Base-by-base conservation (phyloP, 805 yeast species). In the Lipomyces chichibuensis region DNA sequence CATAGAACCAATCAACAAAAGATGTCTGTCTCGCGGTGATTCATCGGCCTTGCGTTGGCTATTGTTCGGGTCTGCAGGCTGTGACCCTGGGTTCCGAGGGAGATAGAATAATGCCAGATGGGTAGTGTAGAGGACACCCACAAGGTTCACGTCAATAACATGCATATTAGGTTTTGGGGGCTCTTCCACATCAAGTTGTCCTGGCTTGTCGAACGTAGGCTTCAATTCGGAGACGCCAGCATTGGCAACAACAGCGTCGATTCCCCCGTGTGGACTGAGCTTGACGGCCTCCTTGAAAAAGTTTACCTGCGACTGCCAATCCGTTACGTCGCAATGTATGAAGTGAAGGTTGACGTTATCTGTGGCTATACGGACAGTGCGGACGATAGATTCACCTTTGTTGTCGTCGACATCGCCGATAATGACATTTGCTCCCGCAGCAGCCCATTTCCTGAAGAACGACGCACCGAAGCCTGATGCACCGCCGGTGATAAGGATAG, bases 201-300 rank as follows among this genome's bases (percentile, higher is more conserved):
- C 32, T 3, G 54, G 62, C 32, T 33, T 56, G 7, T 59, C 56
- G 60, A 55, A 64, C 13, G 52, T 52, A 29, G 35, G 20, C n/a
- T 59, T 59, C 27, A 43, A 8, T 35, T 64, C 66, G 43, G 37
- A 60, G 43, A 64, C 43, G 8, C 66, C 66, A 7, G 66, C 66
- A 55, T 64, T 64, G 11, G 66, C 66, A 25, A 60, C 63, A 29
- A 64, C 66, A 25, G 43, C 56, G 52, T 64, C 66, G 20, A 64
- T 32, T 4, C 60, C 39, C 33, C 59, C 59, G 49, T 43, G 49
- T 7, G 49, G 23, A 14, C 49, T 43, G 23, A 64, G 59, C 56
- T 64, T 60, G 39, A 37, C 52, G n/a, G 66, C 63, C 14, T 46
- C 35, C 17, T 56, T n/a, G 35, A 64, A 64, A n/a, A 65, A 55